Conservation (phyloP, 1,139 yeast species). For the Candida pseudoviswanathii region DNA sequence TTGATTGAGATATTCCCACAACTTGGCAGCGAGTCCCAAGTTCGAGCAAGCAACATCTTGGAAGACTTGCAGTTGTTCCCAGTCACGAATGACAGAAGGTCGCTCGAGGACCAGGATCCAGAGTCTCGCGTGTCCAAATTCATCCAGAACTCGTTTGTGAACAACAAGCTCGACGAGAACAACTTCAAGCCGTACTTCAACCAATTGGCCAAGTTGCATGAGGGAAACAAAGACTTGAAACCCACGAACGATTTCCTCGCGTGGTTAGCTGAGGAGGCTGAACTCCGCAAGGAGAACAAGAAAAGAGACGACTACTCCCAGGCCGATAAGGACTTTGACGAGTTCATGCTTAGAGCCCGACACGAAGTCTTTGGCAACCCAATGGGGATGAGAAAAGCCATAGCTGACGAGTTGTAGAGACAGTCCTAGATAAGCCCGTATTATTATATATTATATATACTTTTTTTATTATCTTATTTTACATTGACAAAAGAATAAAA, state of each 20-base stretch:
- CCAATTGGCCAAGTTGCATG: conserved; percentile 42
- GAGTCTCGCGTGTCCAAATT: conserved; percentile 30
- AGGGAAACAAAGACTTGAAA: conserved; percentile 22
- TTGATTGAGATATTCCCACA: conserved; percentile 31
- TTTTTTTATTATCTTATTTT: conserved; percentile 1
- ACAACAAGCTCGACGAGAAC: conserved; percentile 23
- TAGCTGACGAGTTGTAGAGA: conserved; percentile 53
- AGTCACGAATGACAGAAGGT: conserved; percentile 23
- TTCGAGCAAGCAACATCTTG: conserved; percentile 41
- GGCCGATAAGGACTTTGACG: conserved; percentile 41
- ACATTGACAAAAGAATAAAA: conserved; percentile 3
- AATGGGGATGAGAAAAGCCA: conserved; percentile 61
- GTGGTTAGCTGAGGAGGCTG: conserved; percentile 65
- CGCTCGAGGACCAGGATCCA: conserved; percentile 24
- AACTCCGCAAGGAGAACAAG: conserved; percentile 32
- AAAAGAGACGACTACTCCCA: conserved; percentile 32
- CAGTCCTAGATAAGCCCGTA: not conserved
- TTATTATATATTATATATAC: conserved; percentile 1
- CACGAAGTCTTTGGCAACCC: conserved; percentile 82
- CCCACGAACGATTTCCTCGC: conserved; percentile 45
- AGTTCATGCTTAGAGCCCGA: conserved; percentile 56
- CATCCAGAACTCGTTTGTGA: conserved; percentile 31
- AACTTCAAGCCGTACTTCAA: conserved; percentile 47
- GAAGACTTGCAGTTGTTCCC: conserved; percentile 37
- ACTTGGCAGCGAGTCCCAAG: conserved; percentile 30